Percentiles rank a stretch among this genome's conserved stretches.
Conservation (phyloP, 805 yeast species). For the Kodamaea sagamina region DNA sequence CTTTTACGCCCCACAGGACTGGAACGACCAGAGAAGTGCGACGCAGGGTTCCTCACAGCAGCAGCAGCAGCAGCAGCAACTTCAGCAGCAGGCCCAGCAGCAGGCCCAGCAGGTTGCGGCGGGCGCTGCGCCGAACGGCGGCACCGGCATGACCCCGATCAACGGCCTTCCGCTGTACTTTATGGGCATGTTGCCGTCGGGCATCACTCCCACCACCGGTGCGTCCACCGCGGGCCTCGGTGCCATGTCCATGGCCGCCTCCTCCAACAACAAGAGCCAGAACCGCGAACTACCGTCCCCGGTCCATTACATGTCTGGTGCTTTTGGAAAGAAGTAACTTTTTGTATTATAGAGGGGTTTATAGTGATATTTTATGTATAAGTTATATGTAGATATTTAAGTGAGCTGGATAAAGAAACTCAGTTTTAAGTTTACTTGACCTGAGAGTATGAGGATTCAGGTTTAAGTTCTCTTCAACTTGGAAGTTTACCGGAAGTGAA, state of each 20-base stretch:
- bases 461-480: no score
- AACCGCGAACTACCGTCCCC: constrained; percentile 23
- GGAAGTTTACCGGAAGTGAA: no score
- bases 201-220: constrained; percentile 17
- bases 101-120: constrained; percentile 17
- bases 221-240: constrained; percentile 21
- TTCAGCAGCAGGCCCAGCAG: constrained; percentile 24
- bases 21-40: constrained; percentile 27
- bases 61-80: constrained; percentile 21
- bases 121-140: constrained; percentile 11
- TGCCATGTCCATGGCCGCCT: constrained; percentile 11
- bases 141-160: constrained; percentile 35
- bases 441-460: no score
- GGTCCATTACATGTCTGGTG: constrained; percentile 21
- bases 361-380: no score
- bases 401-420: no score
- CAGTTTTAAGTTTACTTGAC: no score
- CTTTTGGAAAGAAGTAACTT: constrained; percentile 12
- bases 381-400: not conserved
- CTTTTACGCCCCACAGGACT: constrained; percentile 58
- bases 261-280: constrained; percentile 9
- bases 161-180: constrained; percentile 39
- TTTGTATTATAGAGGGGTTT: constrained; percentile 3
- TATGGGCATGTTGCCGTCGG: constrained; percentile 35
- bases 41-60: constrained; percentile 1